Base-by-base conservation (phyloP, 2,329 filamentous ascomycete species). In the Aureobasidium musti region DNA sequence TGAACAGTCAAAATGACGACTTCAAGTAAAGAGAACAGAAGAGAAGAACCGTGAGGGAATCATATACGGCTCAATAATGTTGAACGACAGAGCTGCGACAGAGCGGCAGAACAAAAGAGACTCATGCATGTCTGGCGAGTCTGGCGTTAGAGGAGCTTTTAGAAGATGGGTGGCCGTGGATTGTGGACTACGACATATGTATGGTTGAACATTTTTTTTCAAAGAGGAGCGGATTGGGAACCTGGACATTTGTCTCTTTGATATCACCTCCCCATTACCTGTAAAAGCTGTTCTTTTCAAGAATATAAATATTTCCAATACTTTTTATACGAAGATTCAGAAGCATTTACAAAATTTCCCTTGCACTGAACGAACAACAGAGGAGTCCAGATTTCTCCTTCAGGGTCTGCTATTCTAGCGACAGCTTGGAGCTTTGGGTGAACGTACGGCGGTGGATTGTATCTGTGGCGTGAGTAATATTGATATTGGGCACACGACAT, bases 91-190 rank as follows among this genome's bases (percentile, higher is more conserved):
- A 54, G 52, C 33, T 26, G 52, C 30, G 11, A n/a, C 33, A 19
- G 7, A 54, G 52, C n/a, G n/a, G 30, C 52, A 28, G 14, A 56
- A 56, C 17, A 59, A 45, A 59, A 59, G 30, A 39, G 54, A 59
- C 54, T 21, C 19, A 43, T 59, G 54, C 54, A 59, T 59, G 39
- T 43, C 37, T 30, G 54, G 54, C 37, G 54, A 43, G 37, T 45
- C 54, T 45, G 54, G 54, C 54, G 54, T 59, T 59, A 21, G 39
- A 21, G 39, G 54, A 59, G 37, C 35, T 43, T 57, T n/a, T 33
- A 28, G n/a, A 37, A 37, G 2, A 26, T 13, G 10, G 30, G 28
- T 8, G 30, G 53, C 23, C 10, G 53, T 41, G 35, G 53, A 26
- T 45, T 13, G 33, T 41, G 7, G 35, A 41, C 4, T 10, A 41